Percentiles rank a stretch among this genome's conserved stretches.
phyloP scores from a whole-genome alignment of 345 rosid species.

The Mallotus nudiflorus region DNA sequence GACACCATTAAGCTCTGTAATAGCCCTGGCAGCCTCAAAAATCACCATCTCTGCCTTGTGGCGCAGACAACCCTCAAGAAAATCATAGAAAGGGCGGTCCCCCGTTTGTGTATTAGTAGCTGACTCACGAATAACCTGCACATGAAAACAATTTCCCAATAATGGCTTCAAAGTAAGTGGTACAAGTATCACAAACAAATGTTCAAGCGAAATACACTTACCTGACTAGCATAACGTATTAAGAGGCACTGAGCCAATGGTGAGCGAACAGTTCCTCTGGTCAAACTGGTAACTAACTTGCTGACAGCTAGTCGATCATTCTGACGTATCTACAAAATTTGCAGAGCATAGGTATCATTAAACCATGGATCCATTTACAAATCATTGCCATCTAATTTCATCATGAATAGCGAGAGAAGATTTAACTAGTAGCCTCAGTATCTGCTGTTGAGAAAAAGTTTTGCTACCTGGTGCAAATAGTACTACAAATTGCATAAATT shows the following conservation, averaged over 20 bases:
- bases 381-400: not conserved
- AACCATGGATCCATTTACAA: not conserved
- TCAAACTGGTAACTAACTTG: conserved; percentile 87
- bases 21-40: conserved; percentile 99
- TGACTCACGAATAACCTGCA: conserved; percentile 89
- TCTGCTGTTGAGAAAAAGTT: not conserved
- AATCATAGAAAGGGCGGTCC: conserved; percentile 95
- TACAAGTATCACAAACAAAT: not conserved
- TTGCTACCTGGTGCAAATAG: not conserved
- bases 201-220: conserved; percentile 23
- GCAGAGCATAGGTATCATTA: not conserved
- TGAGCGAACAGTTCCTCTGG: conserved; percentile 95
- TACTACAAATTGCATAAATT: not conserved
- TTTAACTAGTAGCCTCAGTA: not conserved
- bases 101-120: conserved; percentile 68
- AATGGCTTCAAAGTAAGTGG: not conserved
- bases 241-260: conserved; percentile 96
- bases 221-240: conserved; percentile 94
- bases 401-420: not conserved
- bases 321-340: conserved; percentile 76
- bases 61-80: conserved; percentile 93
- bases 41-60: conserved; percentile 98
- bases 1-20: conserved; percentile 93
- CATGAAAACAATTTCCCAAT: conserved; percentile 11
- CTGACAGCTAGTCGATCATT: conserved; percentile 89